phyloP scores from a whole-genome alignment of 768 basidiomycete genomes.

The Chlorophyllum brunneum region DNA sequence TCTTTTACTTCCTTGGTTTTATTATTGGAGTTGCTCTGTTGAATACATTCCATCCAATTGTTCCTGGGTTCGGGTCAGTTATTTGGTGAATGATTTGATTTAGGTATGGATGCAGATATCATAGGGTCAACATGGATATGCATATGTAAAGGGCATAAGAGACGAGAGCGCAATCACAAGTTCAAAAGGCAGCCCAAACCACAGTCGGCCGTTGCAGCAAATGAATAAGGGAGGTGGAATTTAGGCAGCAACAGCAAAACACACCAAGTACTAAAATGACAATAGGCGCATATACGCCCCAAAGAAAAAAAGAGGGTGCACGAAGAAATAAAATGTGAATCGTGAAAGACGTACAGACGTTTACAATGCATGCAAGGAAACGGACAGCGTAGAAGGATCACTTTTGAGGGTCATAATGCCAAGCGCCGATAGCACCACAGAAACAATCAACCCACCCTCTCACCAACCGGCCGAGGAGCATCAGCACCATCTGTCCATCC shows the following conservation, averaged over 20 bases:
- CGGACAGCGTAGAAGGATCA: slow-evolving; percentile 5
- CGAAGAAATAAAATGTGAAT: slow-evolving; percentile 6
- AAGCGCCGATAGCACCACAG: not conserved
- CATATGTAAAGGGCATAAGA: not conserved
- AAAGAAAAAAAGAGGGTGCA: slow-evolving; percentile 6
- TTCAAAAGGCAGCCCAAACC: not conserved
- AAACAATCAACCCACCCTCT: not conserved
- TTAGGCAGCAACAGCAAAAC: not conserved
- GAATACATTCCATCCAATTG: not conserved
- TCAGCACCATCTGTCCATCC: not conserved
- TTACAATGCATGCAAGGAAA: slow-evolving; percentile 10
- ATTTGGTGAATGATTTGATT: slow-evolving; percentile 2
- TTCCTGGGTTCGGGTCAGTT: not conserved
- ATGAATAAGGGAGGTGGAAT: not conserved
- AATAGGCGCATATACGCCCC: not conserved
- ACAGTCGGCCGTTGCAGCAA: not conserved
- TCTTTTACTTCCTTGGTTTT: not conserved
- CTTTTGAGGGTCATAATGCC: slow-evolving; percentile 4
- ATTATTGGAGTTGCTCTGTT: no score
- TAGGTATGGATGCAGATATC: slow-evolving; percentile 8
- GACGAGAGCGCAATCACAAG: not conserved
- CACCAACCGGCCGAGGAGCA: not conserved
- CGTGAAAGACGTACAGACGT: slow-evolving; percentile 9
- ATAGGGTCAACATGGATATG: slow-evolving; percentile 6
- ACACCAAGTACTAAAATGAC: slow-evolving; percentile 7